Evolutionary conservation across 2,329 filamentous ascomycete species (phyloP).

Genomic region (Basipetospora chlamydospora): DNA sequence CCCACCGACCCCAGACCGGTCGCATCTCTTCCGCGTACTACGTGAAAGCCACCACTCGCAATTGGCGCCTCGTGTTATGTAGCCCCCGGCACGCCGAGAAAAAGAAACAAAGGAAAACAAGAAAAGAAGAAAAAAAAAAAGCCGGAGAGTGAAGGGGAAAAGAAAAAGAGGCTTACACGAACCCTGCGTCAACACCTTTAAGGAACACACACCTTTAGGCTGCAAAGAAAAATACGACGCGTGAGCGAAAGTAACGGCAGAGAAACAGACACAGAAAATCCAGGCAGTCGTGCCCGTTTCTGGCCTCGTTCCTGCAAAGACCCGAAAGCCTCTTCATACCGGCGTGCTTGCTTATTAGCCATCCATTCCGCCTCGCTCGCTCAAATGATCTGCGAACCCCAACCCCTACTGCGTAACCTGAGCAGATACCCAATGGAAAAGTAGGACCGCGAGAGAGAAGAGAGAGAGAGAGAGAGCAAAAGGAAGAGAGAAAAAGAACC

Average conservation of each 20-base stretch:
- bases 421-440: conserved; percentile 5
- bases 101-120: neutral
- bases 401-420: conserved; percentile 4
- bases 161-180: no score
- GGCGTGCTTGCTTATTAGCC: neutral
- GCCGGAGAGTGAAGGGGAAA: neutral
- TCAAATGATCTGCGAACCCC: conserved; percentile 4
- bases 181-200: no score
- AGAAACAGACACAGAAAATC: no score
- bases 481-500: no score
- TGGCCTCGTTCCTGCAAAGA: conserved; percentile 1
- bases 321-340: neutral
- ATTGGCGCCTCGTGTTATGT: no score
- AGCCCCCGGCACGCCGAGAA: neutral
- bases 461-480: no score
- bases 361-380: neutral
- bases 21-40: no score
- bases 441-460: neutral
- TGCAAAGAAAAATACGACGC: no score
- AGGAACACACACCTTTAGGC: no score
- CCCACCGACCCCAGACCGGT: no score
- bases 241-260: no score
- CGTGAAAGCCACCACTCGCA: no score
- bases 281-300: neutral
- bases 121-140: neutral